phyloP scores from a whole-genome alignment of 1,139 yeast species.

The Nakaseomyces nivariensis region DNA sequence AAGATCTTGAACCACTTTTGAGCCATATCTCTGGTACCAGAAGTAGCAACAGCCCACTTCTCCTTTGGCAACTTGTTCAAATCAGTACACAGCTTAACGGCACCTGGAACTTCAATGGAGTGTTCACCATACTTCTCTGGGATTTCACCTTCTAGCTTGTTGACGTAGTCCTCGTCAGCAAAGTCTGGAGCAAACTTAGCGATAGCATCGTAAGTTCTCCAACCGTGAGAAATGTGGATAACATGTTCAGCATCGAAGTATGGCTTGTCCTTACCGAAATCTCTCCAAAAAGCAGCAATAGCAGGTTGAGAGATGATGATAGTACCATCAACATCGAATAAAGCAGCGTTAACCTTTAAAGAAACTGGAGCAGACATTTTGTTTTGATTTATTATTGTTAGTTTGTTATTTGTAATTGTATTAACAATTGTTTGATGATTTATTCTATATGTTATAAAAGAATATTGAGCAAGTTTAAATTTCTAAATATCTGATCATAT shows the following conservation, averaged over 20 bases:
- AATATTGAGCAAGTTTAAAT: no score
- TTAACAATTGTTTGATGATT: not conserved
- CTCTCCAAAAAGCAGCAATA: slow-evolving; percentile 73
- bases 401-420: not conserved
- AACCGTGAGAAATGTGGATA: slow-evolving; percentile 69
- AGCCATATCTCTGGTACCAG: slow-evolving; percentile 71
- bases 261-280: slow-evolving; percentile 59
- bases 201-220: slow-evolving; percentile 72
- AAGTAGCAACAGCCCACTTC: slow-evolving; percentile 78
- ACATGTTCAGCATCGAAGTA: slow-evolving; percentile 62
- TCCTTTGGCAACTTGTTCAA: slow-evolving; percentile 33
- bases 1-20: slow-evolving; percentile 67
- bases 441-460: not conserved
- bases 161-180: slow-evolving; percentile 56
- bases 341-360: slow-evolving; percentile 33
- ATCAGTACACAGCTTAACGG: slow-evolving; percentile 43
- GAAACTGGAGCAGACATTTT: slow-evolving; percentile 24
- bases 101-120: slow-evolving; percentile 70
- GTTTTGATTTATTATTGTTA: slow-evolving; percentile 11
- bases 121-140: slow-evolving; percentile 62
- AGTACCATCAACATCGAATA: slow-evolving; percentile 80
- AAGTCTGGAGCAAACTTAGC: slow-evolving; percentile 67
- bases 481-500: no score
- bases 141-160: slow-evolving; percentile 59
- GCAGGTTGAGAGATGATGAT: slow-evolving; percentile 52